Base-by-base conservation (phyloP, 371 early-diverging fungal genomes). In the Rhizopus delemar region DNA sequence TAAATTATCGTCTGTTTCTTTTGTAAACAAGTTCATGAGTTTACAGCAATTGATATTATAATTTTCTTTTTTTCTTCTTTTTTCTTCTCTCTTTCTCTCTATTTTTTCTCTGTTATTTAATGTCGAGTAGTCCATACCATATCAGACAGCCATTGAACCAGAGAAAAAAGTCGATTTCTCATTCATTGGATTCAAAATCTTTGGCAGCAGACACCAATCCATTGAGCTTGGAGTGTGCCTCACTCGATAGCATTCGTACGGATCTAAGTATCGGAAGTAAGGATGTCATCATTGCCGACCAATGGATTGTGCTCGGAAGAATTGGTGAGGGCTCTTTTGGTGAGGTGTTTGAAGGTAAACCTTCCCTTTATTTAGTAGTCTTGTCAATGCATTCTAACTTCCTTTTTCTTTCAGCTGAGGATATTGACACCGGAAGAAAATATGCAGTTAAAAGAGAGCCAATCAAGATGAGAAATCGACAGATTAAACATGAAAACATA, bases 321-420 rank as follows among this genome's bases (percentile, higher is more conserved):
- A 83, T 85, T 60, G 85, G 85, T 13, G 81, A 85, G 71, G 85
- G 85, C n/a, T 83, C 82, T 7, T 85, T 82, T 73, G 85, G 85
- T 15, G 85, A 85, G 67, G 85, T 85, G 31, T 85, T 82, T 70
- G 78, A 80, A 78, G 85, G 85, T 84, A 71, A 12, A 31, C 16
- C 15, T 16, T 5, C 8, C 15, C 22, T 7, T 28, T 8, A 15
- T 28, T 6, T 48, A 36, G 15, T 8, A 38, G 31, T 46, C 22
- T 12, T 29, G 11, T 12, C 3, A 41, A 5, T 13, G 6, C 13
- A 35, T 32, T 22, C 22, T 49, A 43, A 16, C 32, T 50, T 32
- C 22, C 22, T 50, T 34, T 12, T 16, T 45, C 8, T 15, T 61
- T 36, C 29, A 84, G 84, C 65, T 29, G 68, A 75, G 43, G 82